These are phyloP conservation scores for Penicillium chermesinum DNA, from an alignment of 495 filamentous ascomycete genomes.

Conservation along the genomic window DNA sequence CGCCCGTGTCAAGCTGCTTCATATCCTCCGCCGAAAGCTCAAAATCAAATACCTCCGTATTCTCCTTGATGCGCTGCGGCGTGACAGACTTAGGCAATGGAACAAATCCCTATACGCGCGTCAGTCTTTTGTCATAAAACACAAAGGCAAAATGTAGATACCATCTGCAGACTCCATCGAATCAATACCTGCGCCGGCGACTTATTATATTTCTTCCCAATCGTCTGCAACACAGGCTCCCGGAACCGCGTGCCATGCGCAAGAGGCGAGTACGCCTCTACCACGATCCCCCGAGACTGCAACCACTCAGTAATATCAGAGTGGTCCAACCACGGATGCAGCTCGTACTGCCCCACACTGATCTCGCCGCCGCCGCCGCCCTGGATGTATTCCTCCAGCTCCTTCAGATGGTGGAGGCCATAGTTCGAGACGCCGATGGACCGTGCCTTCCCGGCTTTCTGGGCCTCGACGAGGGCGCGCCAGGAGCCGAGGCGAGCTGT, in stretches of 20 bases:
- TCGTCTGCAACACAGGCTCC: conserved; percentile 51
- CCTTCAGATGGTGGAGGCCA: conserved; percentile 51
- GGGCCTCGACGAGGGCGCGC: conserved; percentile 49
- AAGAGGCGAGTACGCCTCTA: conserved; percentile 78
- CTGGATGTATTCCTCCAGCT: conserved; percentile 67
- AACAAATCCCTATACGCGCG: conserved; percentile 53
- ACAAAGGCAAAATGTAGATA: neutral
- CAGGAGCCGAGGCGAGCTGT: conserved; percentile 43
- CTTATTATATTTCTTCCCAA: conserved; percentile 69
- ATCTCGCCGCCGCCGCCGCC: conserved; percentile 68
- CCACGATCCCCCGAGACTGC: conserved; percentile 56
- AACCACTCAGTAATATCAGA: conserved; percentile 75
- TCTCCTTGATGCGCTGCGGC: conserved; percentile 57
- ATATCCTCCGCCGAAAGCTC: conserved; percentile 60
- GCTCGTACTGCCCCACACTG: conserved; percentile 78
- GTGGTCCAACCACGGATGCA: conserved; percentile 79
- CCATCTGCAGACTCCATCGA: conserved; percentile 78
- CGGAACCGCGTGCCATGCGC: conserved; percentile 59
- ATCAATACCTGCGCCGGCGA: conserved; percentile 73
- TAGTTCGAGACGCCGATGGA: conserved; percentile 55
- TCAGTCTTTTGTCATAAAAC: conserved; percentile 3
- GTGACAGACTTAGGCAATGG: conserved; percentile 61
- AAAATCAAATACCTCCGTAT: conserved; percentile 77
- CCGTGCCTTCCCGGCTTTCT: conserved; percentile 42
- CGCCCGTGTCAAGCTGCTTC: conserved; percentile 50